A percentile compares a stretch with the other conserved stretches of the same genome.
These are phyloP conservation scores for Hortaea werneckii DNA, from an alignment of 2,329 filamentous ascomycete genomes.

Conservation along the genomic window DNA sequence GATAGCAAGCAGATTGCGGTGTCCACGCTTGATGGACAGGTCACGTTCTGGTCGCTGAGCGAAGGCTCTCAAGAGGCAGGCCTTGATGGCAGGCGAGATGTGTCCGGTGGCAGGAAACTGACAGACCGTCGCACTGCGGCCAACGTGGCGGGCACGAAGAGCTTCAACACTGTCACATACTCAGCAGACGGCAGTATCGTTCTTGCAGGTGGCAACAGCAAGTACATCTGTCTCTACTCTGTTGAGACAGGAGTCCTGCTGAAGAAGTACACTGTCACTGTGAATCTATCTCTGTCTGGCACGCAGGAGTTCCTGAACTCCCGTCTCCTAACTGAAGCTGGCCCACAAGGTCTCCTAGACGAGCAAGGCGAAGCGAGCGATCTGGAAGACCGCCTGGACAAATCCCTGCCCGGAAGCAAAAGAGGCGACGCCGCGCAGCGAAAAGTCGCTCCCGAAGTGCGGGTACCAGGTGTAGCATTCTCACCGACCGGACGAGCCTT, in stretches of 20 bases:
- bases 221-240: conserved; percentile 97
- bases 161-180: conserved; percentile 78
- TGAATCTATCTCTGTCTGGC: conserved; percentile 90
- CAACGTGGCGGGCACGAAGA: conserved; percentile 81
- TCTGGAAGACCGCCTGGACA: conserved; percentile 72
- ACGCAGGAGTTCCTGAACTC: conserved; percentile 97
- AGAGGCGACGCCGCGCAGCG: conserved; percentile 76
- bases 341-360: conserved; percentile 74
- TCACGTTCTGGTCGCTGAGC: conserved; percentile 88
- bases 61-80: conserved; percentile 79
- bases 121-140: conserved; percentile 84
- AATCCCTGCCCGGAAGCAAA: conserved; percentile 71
- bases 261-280: conserved; percentile 90
- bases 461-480: conserved; percentile 76
- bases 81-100: conserved; percentile 81
- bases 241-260: conserved; percentile 81
- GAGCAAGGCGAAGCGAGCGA: conserved; percentile 82
- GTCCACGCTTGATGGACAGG: conserved; percentile 82
- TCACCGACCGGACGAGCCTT: conserved; percentile 82
- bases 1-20: conserved; percentile 87
- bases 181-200: conserved; percentile 87
- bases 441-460: conserved; percentile 67
- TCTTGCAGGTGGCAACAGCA: conserved; percentile 88
- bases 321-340: conserved; percentile 80
- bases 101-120: conserved; percentile 82